Percentiles rank a stretch among this genome's conserved stretches.
phyloP scores from a whole-genome alignment of 768 basidiomycete species.

The Russula sp. region DNA sequence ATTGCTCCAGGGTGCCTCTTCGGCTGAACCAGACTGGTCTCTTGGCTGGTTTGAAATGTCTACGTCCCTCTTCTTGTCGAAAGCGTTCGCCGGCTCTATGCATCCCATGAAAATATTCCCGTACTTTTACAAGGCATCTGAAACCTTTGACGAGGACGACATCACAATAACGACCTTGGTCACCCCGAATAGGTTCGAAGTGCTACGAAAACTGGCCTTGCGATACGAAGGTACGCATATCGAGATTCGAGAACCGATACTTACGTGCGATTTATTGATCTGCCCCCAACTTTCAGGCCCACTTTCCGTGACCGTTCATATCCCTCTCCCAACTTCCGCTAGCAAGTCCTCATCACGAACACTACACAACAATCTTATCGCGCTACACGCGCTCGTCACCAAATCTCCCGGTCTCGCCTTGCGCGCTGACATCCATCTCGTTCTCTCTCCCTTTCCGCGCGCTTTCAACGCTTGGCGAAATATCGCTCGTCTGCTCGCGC shows the following conservation, averaged over 20 bases:
- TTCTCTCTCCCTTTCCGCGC: constrained; percentile 62
- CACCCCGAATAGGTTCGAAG: constrained; percentile 73
- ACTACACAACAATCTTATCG: constrained; percentile 49
- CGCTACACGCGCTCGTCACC: constrained; percentile 63
- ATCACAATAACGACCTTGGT: constrained; percentile 85
- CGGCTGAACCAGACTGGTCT: constrained; percentile 16
- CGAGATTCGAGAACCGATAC: neutral
- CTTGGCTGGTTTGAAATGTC: constrained; percentile 21
- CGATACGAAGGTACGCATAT: constrained; percentile 62
- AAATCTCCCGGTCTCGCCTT: constrained; percentile 61
- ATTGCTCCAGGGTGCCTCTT: constrained; percentile 4
- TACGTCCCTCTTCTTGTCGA: constrained; percentile 49
- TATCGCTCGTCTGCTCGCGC: constrained; percentile 76
- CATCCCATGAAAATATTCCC: constrained; percentile 74
- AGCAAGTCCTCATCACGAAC: constrained; percentile 36
- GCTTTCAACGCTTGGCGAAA: constrained; percentile 88
- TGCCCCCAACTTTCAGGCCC: constrained; percentile 53
- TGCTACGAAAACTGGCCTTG: constrained; percentile 67
- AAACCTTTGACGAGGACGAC: constrained; percentile 55
- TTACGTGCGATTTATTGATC: neutral
- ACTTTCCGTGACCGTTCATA: constrained; percentile 79
- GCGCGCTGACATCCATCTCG: constrained; percentile 85
- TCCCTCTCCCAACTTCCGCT: constrained; percentile 48
- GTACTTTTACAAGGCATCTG: constrained; percentile 72
- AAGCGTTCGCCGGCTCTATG: constrained; percentile 66